Evolutionary conservation across 2,329 filamentous ascomycete species (phyloP), one percentile per base, ranked within the genome.

Genomic region (Colletotrichum destructivum): DNA sequence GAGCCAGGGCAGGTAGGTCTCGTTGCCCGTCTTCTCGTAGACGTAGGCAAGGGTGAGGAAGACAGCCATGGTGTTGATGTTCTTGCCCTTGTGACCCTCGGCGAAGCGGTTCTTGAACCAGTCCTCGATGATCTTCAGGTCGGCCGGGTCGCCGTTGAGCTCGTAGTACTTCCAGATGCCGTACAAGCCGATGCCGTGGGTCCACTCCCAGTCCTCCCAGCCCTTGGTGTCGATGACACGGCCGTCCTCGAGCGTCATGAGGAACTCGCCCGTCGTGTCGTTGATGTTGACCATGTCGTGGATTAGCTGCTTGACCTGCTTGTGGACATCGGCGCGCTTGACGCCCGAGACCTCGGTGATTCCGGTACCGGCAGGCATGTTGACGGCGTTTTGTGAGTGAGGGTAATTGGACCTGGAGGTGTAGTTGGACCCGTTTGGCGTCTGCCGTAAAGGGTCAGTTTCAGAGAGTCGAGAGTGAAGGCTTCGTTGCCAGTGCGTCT

Each of bases 181-280:
- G 81, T 95, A 94, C 23, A 95, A 88, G 6, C 93, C 93, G 77
- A 95, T 89, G 54, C 93, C 93, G 80, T 95, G 93, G 1, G 92
- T 94, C 92, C 92, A 94, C 82, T 95, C 93, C 93, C 93, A 95
- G 78, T 91, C 91, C 74, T 92, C 88, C 93, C 93, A 96, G 69
- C 92, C 93, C 81, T 96, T 96, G 69, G 93, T 95, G 81, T 95
- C 93, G 78, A 96, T 95, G 61, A 95, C 85, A 46, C 92, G 88
- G 69, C 93, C 93, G 76, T 95, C 93, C 2, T 88, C 85, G 46
- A 96, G 87, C 23, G 86, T 90, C 71, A 95, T 84, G 31, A 95
- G 85, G 79, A 94, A 95, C 77, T 93, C 87, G 61, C 93, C 93
- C 0, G 91, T 93, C 49, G 86, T 88, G 82, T 96, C 93, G 77